phyloP scores from a whole-genome alignment of 73 alveolate genomes.

The Blepharisma japonicum region DNA sequence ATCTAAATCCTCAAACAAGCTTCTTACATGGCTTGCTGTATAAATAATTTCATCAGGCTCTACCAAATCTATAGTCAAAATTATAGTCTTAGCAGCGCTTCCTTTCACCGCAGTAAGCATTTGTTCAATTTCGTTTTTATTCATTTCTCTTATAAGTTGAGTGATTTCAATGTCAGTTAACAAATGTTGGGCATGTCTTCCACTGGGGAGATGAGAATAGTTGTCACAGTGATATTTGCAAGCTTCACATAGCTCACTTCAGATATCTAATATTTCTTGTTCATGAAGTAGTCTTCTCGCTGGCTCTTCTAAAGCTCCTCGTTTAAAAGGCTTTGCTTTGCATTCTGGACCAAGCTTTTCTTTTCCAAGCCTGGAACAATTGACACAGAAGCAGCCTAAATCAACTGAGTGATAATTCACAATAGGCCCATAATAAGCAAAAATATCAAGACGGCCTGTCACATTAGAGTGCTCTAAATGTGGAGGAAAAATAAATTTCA shows the following conservation, averaged over 20 bases:
- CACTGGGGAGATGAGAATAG: conserved; percentile 87
- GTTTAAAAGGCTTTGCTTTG: conserved; percentile 36
- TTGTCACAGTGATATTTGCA: conserved; percentile 80
- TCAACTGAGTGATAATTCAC: conserved; percentile 85
- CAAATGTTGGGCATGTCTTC: conserved; percentile 87
- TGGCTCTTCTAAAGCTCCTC: conserved; percentile 51
- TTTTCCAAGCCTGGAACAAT: conserved; percentile 75
- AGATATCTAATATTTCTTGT: conserved; percentile 54
- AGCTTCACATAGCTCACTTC: conserved; percentile 63
- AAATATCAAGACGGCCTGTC: conserved; percentile 90
- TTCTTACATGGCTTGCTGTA: conserved; percentile 73
- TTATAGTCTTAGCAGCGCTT: conserved; percentile 89
- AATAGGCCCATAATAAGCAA: conserved; percentile 93
- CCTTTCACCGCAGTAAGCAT: conserved; percentile 90
- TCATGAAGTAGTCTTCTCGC: conserved; percentile 70
- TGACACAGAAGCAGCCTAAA: conserved; percentile 71
- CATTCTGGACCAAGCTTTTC: conserved; percentile 52
- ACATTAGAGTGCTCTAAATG: conserved; percentile 91
- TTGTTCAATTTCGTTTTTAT: conserved; percentile 78
- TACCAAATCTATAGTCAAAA: conserved; percentile 73
- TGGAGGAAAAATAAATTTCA: conserved; percentile 92
- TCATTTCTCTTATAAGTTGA: conserved; percentile 83
- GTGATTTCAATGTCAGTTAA: conserved; percentile 86
- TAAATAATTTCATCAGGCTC: conserved; percentile 89
- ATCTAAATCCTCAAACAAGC: conserved; percentile 69